Evolutionary conservation across 148 eudicot species (phyloP).

Genomic region (Fagopyrum esculentum): DNA sequence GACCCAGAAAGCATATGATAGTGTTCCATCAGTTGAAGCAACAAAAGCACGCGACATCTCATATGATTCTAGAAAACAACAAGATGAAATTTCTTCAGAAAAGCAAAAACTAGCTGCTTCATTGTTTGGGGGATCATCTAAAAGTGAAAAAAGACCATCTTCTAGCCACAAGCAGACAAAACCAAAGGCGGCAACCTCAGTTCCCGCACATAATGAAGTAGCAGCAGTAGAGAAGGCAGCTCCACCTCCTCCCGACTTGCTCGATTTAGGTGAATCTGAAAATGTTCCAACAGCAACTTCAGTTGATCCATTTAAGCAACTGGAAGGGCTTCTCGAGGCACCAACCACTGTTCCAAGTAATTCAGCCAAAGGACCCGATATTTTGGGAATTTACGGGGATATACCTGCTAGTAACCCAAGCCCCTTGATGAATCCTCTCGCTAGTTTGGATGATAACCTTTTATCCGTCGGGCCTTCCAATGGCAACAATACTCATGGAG

Average conservation of each 20-base stretch:
- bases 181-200: constrained; percentile 9
- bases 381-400: constrained; percentile 9
- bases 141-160: constrained; percentile 43
- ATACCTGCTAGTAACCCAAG: neutral
- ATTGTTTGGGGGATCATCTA: constrained; percentile 66
- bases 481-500: constrained; percentile 14
- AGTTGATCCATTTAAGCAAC: constrained; percentile 72
- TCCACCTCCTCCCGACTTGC: constrained; percentile 66
- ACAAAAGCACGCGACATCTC: neutral
- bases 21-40: constrained; percentile 34
- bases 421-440: neutral
- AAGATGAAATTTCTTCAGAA: constrained; percentile 57
- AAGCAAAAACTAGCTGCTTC: constrained; percentile 97
- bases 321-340: constrained; percentile 81
- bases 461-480: neutral
- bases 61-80: constrained; percentile 25
- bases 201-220: constrained; percentile 5
- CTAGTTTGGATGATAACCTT: neutral
- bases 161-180: constrained; percentile 43
- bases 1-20: constrained; percentile 41
- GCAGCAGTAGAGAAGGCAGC: constrained; percentile 3
- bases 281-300: constrained; percentile 12
- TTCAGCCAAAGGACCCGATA: constrained; percentile 8
- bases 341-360: constrained; percentile 35
- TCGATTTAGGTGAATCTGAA: constrained; percentile 74